Conservation (phyloP, 1,139 yeast genomes). For the Yamadazyma jaroonii region DNA sequence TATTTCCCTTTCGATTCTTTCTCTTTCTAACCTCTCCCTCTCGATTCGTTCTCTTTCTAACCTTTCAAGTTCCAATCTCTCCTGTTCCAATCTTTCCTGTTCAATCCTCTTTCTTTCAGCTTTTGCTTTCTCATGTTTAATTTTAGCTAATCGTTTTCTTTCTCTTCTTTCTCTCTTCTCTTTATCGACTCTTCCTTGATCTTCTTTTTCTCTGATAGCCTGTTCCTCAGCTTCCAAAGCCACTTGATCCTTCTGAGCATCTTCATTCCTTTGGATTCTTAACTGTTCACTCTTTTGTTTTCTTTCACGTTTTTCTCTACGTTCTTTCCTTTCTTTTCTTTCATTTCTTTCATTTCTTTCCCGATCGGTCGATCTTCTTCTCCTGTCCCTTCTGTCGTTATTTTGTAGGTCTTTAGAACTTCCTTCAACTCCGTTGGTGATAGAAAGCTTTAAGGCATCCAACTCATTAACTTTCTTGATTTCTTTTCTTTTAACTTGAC, state of each 20-base stretch:
- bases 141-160: slow-evolving; percentile 1
- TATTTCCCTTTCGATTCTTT: slow-evolving; percentile 6
- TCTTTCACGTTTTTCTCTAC: slow-evolving; percentile 4
- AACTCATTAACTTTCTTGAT: neutral
- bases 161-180: slow-evolving; percentile 1
- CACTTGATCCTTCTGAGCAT: neutral
- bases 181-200: slow-evolving; percentile 3
- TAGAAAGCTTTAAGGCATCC: neutral
- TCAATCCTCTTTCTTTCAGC: neutral
- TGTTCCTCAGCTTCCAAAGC: too few species aligned
- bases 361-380: neutral
- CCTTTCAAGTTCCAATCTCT: slow-evolving; percentile 1
- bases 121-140: neutral
- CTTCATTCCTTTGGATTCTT: neutral
- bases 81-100: neutral
- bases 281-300: neutral
- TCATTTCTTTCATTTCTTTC: neutral
- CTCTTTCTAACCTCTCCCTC: slow-evolving; percentile 3
- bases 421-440: too few species aligned
- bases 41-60: slow-evolving; percentile 4
- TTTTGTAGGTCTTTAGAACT: neutral
- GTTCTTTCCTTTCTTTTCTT: neutral
- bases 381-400: neutral
- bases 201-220: neutral
- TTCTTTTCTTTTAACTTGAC: neutral